These are phyloP conservation scores for Eragrostis tef DNA, from an alignment of 202 grass and related monocot species.

Conservation along the genomic window DNA sequence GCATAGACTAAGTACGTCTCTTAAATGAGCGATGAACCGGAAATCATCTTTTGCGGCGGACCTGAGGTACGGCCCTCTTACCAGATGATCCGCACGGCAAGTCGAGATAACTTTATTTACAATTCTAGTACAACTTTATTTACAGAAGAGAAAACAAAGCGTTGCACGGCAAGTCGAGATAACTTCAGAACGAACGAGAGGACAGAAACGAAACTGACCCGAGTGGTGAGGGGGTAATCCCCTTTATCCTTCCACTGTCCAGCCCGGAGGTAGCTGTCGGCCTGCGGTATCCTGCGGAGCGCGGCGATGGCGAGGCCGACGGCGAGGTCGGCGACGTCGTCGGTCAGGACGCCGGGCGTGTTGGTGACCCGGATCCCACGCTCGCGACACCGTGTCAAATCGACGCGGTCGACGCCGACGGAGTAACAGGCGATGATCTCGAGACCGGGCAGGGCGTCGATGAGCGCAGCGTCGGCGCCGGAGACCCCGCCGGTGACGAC, in stretches of 20 bases:
- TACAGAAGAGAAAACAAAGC: too few relatives aligned
- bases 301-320: conserved; percentile 72
- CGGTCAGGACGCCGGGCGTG: conserved; percentile 92
- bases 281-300: conserved; percentile 62
- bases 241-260: conserved; percentile 62
- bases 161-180: too few relatives aligned
- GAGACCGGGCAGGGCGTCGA: conserved; percentile 71
- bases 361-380: conserved; percentile 83
- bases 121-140: too few relatives aligned
- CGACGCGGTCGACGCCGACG: conserved; percentile 85
- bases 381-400: conserved; percentile 71
- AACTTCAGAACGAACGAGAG: too few relatives aligned
- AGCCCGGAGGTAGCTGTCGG: conserved; percentile 70
- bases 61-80: too few relatives aligned
- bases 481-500: neutral
- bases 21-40: too few relatives aligned
- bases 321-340: conserved; percentile 90
- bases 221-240: conserved; percentile 63
- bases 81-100: too few relatives aligned
- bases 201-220: conserved; percentile 40
- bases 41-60: too few relatives aligned
- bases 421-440: conserved; percentile 90
- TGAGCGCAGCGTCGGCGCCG: neutral
- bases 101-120: too few relatives aligned
- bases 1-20: too few relatives aligned